Percentiles rank a stretch among this genome's conserved stretches.
Evolutionary conservation across 176 grass and related monocot species (phyloP).

Genomic region (Dendrocalamus sinicus): DNA sequence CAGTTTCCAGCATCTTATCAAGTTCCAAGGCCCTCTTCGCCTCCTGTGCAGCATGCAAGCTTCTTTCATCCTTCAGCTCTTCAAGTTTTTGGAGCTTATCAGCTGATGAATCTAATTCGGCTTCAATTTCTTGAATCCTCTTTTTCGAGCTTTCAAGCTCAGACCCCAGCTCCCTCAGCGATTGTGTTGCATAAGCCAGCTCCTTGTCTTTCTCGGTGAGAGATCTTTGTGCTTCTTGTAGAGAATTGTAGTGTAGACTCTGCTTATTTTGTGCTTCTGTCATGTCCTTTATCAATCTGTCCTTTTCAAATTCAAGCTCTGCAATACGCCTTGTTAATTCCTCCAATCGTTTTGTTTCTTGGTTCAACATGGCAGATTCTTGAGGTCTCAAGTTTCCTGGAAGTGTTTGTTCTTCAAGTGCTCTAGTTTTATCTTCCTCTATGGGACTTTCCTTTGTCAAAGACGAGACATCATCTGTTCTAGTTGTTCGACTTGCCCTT

Average conservation of each 20-base stretch:
- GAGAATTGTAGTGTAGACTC: conserved; percentile 56
- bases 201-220: conserved; percentile 64
- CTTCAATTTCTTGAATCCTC: conserved; percentile 65
- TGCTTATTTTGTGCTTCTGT: conserved; percentile 77
- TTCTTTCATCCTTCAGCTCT: conserved; percentile 68
- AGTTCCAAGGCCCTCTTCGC: conserved; percentile 71
- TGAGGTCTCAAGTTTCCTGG: conserved; percentile 33
- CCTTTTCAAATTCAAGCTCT: conserved; percentile 80
- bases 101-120: conserved; percentile 53
- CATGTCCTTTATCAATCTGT: conserved; percentile 58
- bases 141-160: conserved; percentile 67
- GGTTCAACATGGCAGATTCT: conserved; percentile 53
- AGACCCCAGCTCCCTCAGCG: conserved; percentile 48
- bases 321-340: conserved; percentile 60
- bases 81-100: conserved; percentile 64
- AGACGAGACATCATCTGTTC: conserved; percentile 4
- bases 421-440: conserved; percentile 43
- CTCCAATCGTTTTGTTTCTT: conserved; percentile 55
- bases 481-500: conserved; percentile 10
- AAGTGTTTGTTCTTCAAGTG: conserved; percentile 46
- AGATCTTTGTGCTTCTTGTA: conserved; percentile 71
- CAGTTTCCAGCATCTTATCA: conserved; percentile 71
- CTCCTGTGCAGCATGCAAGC: conserved; percentile 63
- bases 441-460: conserved; percentile 26
- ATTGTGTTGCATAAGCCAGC: conserved; percentile 61